These are phyloP conservation scores for Venustampulla echinocandica DNA, from an alignment of 495 filamentous ascomycete genomes.

Conservation along the genomic window DNA sequence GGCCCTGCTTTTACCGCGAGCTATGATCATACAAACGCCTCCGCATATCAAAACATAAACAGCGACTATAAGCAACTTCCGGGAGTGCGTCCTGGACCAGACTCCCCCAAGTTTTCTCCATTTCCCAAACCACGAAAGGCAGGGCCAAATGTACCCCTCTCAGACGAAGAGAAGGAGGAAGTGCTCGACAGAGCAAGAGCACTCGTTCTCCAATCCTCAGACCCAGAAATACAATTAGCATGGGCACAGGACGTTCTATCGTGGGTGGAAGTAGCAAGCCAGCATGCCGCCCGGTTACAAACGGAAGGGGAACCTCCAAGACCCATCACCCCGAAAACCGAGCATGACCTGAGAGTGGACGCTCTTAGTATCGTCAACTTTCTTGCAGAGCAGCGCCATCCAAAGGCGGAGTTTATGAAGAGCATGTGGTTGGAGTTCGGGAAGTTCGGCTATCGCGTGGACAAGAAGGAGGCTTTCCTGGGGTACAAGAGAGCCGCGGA, in stretches of 20 bases:
- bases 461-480: conserved; percentile 89
- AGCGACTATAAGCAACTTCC: conserved; percentile 19
- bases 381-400: conserved; percentile 83
- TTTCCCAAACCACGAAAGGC: conserved; percentile 78
- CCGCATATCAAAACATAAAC: conserved; percentile 34
- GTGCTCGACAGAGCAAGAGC: conserved; percentile 74
- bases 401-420: conserved; percentile 88
- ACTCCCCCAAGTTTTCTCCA: conserved; percentile 76
- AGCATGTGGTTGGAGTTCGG: conserved; percentile 98
- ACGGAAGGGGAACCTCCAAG: conserved; percentile 43
- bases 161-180: conserved; percentile 87
- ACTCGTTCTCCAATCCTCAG: conserved; percentile 83
- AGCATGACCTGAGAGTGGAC: conserved; percentile 79
- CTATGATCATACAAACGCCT: conserved; percentile 30
- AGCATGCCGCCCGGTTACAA: conserved; percentile 31
- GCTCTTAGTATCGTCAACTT: conserved; percentile 88
- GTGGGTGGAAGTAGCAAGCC: conserved; percentile 74
- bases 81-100: conserved; percentile 31
- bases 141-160: conserved; percentile 84
- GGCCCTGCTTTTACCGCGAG: conserved; percentile 27
- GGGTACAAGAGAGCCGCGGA: conserved; percentile 81
- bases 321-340: conserved; percentile 70
- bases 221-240: conserved; percentile 90
- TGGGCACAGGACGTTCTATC: conserved; percentile 91
- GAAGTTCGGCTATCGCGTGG: conserved; percentile 78